Evolutionary conservation across 1,284 basidiomycete species (phyloP).

Genomic region (Entoloma clypeatum): DNA sequence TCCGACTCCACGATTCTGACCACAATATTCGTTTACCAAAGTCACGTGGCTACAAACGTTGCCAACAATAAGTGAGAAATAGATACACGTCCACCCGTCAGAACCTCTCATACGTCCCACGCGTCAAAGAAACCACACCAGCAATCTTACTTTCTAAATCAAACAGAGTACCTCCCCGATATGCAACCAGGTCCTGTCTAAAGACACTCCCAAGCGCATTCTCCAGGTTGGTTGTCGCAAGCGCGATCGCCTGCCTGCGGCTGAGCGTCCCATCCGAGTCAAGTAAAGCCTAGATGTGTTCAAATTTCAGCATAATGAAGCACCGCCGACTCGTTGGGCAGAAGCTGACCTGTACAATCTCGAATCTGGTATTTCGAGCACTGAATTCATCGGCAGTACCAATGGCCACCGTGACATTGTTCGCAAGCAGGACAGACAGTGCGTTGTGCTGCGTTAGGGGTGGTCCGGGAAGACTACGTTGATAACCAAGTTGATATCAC

Average conservation of each 20-base stretch:
- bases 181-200: constrained; percentile 59
- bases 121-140: constrained; percentile 50
- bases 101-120: constrained; percentile 43
- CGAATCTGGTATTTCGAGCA: constrained; percentile 67
- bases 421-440: constrained; percentile 47
- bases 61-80: too few species aligned
- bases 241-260: constrained; percentile 49
- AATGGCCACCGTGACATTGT: constrained; percentile 68
- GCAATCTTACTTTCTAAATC: constrained; percentile 59
- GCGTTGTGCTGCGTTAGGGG: constrained; percentile 60
- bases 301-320: constrained; percentile 2
- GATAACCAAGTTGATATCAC: constrained; percentile 5
- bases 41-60: too few species aligned
- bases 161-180: constrained; percentile 48
- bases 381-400: constrained; percentile 58
- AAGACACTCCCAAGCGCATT: constrained; percentile 42
- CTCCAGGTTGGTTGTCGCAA: constrained; percentile 61
- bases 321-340: not conserved
- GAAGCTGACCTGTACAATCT: constrained; percentile 58
- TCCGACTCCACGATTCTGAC: too few species aligned
- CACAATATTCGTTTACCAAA: too few species aligned
- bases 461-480: constrained; percentile 68
- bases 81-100: constrained; percentile 26
- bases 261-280: constrained; percentile 43
- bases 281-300: constrained; percentile 30